phyloP scores from a whole-genome alignment of 75 land plant species.

The Cunninghamia lanceolata region DNA sequence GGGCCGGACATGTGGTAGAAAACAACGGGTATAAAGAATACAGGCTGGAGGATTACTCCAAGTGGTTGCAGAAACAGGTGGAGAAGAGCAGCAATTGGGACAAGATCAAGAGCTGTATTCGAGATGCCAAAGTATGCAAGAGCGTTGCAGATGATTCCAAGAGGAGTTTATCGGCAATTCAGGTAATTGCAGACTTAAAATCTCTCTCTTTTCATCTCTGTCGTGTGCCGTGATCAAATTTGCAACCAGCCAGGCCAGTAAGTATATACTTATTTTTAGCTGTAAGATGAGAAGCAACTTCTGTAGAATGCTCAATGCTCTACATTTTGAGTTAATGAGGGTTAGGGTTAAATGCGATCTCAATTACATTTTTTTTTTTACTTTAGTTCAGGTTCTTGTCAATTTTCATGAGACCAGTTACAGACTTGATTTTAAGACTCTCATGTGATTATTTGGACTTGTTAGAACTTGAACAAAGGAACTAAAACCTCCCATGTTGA shows the following conservation, averaged over 20 bases:
- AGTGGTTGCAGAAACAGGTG: slow-evolving; percentile 38
- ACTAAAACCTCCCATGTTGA: no score
- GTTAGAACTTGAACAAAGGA: no score
- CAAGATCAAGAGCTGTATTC: slow-evolving; percentile 29
- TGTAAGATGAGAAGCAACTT: no score
- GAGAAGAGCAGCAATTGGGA: slow-evolving; percentile 26
- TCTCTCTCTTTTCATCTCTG: not conserved
- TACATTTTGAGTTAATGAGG: no score
- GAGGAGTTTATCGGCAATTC: slow-evolving; percentile 36
- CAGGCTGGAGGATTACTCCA: slow-evolving; percentile 27
- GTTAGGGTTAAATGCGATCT: no score
- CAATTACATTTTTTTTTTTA: no score
- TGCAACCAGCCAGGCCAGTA: not conserved
- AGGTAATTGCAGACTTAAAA: slow-evolving; percentile 27
- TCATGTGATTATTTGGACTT: no score
- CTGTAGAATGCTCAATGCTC: no score
- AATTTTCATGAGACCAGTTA: no score
- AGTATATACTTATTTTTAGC: no score
- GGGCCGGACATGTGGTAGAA: slow-evolving; percentile 22
- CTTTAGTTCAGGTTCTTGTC: no score
- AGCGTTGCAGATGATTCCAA: not conserved
- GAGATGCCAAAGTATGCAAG: slow-evolving; percentile 27
- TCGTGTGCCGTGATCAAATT: not conserved
- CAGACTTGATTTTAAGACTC: no score
- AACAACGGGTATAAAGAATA: slow-evolving; percentile 35